Conservation (phyloP, 306 rosid genomes). For the Vigna radiata region DNA sequence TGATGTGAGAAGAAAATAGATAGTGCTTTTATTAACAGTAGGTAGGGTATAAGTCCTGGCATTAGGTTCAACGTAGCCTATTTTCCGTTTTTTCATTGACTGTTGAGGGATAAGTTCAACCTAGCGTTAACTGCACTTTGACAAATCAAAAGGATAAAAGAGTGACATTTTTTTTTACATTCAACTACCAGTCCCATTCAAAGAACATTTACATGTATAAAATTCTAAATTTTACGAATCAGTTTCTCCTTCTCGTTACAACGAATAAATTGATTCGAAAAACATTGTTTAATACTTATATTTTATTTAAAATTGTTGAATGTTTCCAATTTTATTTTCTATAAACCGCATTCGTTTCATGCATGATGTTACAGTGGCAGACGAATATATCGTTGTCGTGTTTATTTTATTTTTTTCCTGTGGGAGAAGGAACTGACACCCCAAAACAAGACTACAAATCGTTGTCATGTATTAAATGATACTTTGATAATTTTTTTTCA, state of each 20-base stretch:
- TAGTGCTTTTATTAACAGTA: not conserved
- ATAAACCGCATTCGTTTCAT: not conserved
- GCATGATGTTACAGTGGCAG: not conserved
- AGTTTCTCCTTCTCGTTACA: not conserved
- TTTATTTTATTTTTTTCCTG: not conserved
- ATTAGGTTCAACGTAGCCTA: not conserved
- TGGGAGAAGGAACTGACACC: not conserved
- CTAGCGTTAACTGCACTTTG: conserved; percentile 1
- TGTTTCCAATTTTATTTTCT: conserved; percentile 2
- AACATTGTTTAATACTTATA: not conserved
- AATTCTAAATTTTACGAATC: not conserved
- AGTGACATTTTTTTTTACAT: not conserved
- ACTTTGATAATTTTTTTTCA: not conserved
- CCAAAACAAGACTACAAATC: not conserved
- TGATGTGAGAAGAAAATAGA: not conserved
- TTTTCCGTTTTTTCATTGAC: not conserved
- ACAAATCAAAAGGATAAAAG: not conserved
- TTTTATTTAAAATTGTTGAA: not conserved
- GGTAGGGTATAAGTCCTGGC: too few relatives aligned
- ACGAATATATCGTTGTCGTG: not conserved
- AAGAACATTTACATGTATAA: conserved; percentile 25
- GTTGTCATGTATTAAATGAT: not conserved
- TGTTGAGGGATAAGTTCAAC: not conserved
- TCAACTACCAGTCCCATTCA: not conserved
- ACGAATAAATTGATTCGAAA: not conserved